Base-by-base conservation (phyloP, 169 alveolate genomes). In the Toxoplasma gondii region DNA sequence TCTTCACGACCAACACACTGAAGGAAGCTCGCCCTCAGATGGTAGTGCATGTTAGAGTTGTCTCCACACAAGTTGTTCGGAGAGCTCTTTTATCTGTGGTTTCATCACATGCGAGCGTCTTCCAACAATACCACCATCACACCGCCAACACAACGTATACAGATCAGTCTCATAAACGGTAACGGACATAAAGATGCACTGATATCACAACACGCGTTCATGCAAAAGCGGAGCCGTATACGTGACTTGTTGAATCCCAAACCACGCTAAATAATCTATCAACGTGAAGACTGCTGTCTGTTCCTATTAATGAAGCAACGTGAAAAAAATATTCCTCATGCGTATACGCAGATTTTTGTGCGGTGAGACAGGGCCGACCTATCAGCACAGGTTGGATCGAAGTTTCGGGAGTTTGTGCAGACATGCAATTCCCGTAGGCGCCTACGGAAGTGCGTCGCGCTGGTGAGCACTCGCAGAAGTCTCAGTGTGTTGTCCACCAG, bases 1-100 rank as follows among this genome's bases (percentile, higher is more conserved):
- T 64, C n/a, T 4, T 31, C 74, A 64, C 74, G 58, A 49, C 58
- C 58, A 12, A 4, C 22, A 49, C 58, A 49, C 58, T 49, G 58
- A 64, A 16, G 74, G n/a, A 64, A 4, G 45, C 39, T 78, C 45
- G 86, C 41, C 90, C 90, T 82, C 90, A 82, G 90, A 82, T 82
- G 90, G 90, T 82, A 82, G 90, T 82, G 90, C 90, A 82, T 82
- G 90, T 82, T 78, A 82, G 38, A 17, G 54, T 82, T 43, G 90
- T 43, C 64, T 82, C 90, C 90, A 82, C 90, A 82, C 29, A 22
- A 43, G 10, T 78, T 38, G 34, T 82, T 44, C 69, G 90, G 90
- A 36, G 86, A 39, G n/a, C 67, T 41, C n/a, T 22, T 4, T 82
- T 17, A 17, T 12, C 41, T 4, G 10, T 29, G 64, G 54, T 82